Evolutionary conservation across 148 eudicot species (phyloP), one percentile per base, ranked within the genome.

Genomic region (Rhododendron molle): DNA sequence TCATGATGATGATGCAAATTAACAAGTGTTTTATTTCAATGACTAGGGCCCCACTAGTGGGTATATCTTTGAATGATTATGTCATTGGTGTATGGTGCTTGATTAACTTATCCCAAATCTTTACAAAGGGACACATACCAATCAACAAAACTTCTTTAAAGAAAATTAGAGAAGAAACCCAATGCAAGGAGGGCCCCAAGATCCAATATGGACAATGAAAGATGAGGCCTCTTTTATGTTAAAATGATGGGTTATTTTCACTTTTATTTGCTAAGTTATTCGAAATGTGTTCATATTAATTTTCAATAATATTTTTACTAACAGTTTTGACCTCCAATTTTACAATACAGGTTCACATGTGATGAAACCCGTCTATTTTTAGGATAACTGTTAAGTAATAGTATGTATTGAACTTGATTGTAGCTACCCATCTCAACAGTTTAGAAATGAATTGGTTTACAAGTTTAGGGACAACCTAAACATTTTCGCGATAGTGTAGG

Each of bases 41-140:
- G 49, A 40, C 4, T 40, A 28, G 40, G 76, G 77, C 9, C 76
- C 84, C 76, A 16, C 12, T 40, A 6, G 84, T 67, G 56, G 76
- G 52, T 40, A 82, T 46, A 28, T 44, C 15, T 83, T 67, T 44
- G 56, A 83, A 28, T 83, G 52, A 83, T 83, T 82, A 20, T 60
- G 84, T 32, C 34, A 62, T 82, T 40, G 84, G 38, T 71, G 76
- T 14, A 30, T 30, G 76, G 20, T 71, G 76, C 38, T 71, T 30
- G 76, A 71, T 65, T 28, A 71, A 30, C 1, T 30, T 69, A 11
- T 12, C 34, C 36, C 36, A 69, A 28, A 28, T 69, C 16, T 69
- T 28, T 28, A 1, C 30, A 26, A n/a, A 26, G 71, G 74, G 74
- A 26, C 74, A 12, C 74, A 12, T 69, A 12, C 34, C 74, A 13